Conservation (phyloP, 208 protist species). For the Crithidia sp. region DNA sequence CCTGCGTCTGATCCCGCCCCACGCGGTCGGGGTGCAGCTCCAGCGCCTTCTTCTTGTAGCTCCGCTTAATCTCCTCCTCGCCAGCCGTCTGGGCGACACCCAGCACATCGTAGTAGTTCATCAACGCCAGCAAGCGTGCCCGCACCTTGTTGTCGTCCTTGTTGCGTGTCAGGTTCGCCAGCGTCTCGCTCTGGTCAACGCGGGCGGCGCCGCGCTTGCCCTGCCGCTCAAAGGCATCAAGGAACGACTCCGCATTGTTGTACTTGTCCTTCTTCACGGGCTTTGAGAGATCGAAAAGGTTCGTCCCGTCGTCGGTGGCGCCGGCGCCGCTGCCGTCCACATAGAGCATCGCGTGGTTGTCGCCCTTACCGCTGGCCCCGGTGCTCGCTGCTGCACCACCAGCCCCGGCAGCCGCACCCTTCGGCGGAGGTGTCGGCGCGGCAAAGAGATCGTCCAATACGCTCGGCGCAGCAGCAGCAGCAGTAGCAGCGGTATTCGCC, state of each 20-base stretch:
- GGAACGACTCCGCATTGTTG: slow-evolving; percentile 58
- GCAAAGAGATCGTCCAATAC: slow-evolving; percentile 49
- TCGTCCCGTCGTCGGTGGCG: slow-evolving; percentile 23
- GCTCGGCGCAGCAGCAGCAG: slow-evolving; percentile 7
- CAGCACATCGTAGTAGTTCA: slow-evolving; percentile 93
- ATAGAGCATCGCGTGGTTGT: slow-evolving; percentile 30
- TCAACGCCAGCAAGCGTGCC: slow-evolving; percentile 78
- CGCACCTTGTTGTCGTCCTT: slow-evolving; percentile 77
- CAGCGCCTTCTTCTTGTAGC: slow-evolving; percentile 88
- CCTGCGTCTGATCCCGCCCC: slow-evolving; percentile 59
- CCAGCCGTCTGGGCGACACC: slow-evolving; percentile 72
- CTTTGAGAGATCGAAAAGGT: slow-evolving; percentile 77
- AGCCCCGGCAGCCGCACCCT: neutral
- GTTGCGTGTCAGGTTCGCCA: slow-evolving; percentile 65
- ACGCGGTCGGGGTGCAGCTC: slow-evolving; percentile 88
- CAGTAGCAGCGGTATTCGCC: neutral
- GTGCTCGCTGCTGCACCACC: neutral
- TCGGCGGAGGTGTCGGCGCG: neutral
- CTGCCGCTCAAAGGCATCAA: slow-evolving; percentile 74
- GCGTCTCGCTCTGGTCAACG: slow-evolving; percentile 32
- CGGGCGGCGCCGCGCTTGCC: slow-evolving; percentile 36
- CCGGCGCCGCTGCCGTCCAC: slow-evolving; percentile 25
- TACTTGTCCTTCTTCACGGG: slow-evolving; percentile 49
- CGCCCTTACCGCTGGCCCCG: neutral
- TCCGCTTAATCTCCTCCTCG: slow-evolving; percentile 71